Conservation (phyloP, 345 rosid genomes). For the Linum lewisii region DNA sequence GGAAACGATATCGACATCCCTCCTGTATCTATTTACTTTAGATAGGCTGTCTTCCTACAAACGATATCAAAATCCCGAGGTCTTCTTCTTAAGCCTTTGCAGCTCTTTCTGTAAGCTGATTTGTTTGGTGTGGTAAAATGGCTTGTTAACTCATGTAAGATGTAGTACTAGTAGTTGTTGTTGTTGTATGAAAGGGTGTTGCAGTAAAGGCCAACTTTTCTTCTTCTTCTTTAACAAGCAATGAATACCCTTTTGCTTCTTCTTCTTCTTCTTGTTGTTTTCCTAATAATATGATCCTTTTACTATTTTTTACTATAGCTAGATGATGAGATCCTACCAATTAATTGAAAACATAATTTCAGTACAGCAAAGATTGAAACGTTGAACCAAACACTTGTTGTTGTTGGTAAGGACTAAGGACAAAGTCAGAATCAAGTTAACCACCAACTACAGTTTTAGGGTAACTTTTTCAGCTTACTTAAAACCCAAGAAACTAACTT, state of each 20-base stretch:
- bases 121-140: too few relatives aligned
- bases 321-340: conserved; percentile 4
- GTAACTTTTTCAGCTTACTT: conserved; percentile 27
- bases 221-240: conserved; percentile 9
- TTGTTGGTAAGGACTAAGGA: conserved; percentile 18
- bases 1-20: conserved; percentile 88
- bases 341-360: conserved; percentile 7
- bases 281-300: too few relatives aligned
- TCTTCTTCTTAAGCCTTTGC: conserved; percentile 3
- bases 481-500: conserved; percentile 20
- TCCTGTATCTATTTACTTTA: conserved; percentile 64
- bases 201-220: conserved; percentile 24
- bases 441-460: conserved; percentile 8
- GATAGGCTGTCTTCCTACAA: not conserved
- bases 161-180: too few relatives aligned
- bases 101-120: not conserved
- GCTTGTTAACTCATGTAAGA: too few relatives aligned
- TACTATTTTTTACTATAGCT: not conserved
- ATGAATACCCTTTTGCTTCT: too few relatives aligned
- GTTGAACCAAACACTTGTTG: conserved; percentile 39
- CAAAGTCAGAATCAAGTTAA: conserved; percentile 21
- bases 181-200: conserved; percentile 23
- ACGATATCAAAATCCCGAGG: not conserved
- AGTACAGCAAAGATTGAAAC: conserved; percentile 26
- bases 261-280: too few relatives aligned